Percentiles rank a stretch among this genome's conserved stretches.
phyloP scores from a whole-genome alignment of 768 basidiomycete genomes.

The Pulveroboletus frians region DNA sequence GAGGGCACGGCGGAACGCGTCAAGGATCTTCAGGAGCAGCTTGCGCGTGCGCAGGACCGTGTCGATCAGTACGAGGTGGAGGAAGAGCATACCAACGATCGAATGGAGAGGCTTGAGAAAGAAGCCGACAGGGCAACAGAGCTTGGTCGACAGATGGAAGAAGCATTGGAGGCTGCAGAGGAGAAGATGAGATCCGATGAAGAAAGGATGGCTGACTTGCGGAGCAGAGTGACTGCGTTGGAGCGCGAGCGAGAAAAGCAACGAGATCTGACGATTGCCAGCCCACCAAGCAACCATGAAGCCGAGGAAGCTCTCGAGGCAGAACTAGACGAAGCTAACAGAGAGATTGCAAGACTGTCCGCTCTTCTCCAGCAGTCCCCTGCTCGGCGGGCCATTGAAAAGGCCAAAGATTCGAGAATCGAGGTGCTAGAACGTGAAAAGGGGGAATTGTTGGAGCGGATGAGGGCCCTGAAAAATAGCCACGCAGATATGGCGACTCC shows the following conservation, averaged over 20 bases:
- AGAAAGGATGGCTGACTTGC: slow-evolving; percentile 46
- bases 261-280: slow-evolving; percentile 20
- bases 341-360: slow-evolving; percentile 68
- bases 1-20: slow-evolving; percentile 49
- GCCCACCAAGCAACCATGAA: slow-evolving; percentile 42
- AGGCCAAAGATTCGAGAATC: slow-evolving; percentile 70
- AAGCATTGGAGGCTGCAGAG: slow-evolving; percentile 71
- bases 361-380: slow-evolving; percentile 66
- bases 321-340: slow-evolving; percentile 73
- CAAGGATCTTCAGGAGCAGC: slow-evolving; percentile 52
- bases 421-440: slow-evolving; percentile 73
- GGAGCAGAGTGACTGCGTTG: slow-evolving; percentile 44
- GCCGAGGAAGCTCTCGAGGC: slow-evolving; percentile 58
- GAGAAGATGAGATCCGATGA: slow-evolving; percentile 63
- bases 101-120: slow-evolving; percentile 46
- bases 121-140: slow-evolving; percentile 51
- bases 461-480: slow-evolving; percentile 52
- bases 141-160: slow-evolving; percentile 63
- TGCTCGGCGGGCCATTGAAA: slow-evolving; percentile 70
- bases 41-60: slow-evolving; percentile 43
- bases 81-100: slow-evolving; percentile 45
- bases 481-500: slow-evolving; percentile 55
- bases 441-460: slow-evolving; percentile 68
- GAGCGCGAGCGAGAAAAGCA: slow-evolving; percentile 53
- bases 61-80: slow-evolving; percentile 40